Base-by-base conservation (phyloP, 306 rosid species). In the Cicer judaicum region DNA sequence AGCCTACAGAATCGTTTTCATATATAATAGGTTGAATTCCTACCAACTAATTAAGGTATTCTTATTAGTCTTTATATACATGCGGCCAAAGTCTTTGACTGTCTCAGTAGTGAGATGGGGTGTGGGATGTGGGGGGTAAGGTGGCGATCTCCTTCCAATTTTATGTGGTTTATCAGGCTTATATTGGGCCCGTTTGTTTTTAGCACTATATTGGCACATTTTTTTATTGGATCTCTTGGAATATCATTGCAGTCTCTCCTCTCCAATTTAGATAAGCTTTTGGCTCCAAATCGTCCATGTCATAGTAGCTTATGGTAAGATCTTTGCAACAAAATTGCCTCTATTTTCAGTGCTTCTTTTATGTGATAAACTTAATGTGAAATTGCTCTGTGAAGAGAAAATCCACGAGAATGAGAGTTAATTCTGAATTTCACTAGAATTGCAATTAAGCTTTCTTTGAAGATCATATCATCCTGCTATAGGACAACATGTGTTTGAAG, bases 251-350 rank as follows among this genome's bases (percentile, higher is more conserved):
- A 88, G 98, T 83, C 90, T 68, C 82, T 90, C 54, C 85, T 86
- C 83, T 86, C 91, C 79, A 88, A 86, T 81, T 71, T 90, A 92
- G 96, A 92, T 83, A 87, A 82, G 71, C 91, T 90, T 83, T 64
- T 92, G 78, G 91, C 89, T 29, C 96, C 90, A 49, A 78, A 92
- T 79, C 86, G 74, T 62, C 94, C 96, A 48, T 92, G 98, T 78
- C 92, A 92, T 76, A 79, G 83, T 84, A 84, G 94, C 87, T 87
- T 92, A 80, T 92, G 96, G 94, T 90, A 86, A 87, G 89, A 64
- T 70, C 69, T 77, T 64, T 70, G 47, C 59, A 46, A 21, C 54
- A 16, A 64, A 49, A 44, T 40, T 55, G 50, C 55, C 69, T 43
- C 34, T 65, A 69, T 43, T 12, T 69, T 59, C 68, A 21, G 52